Evolutionary conservation across 805 yeast species (phyloP).

Genomic region (Lipomyces chichibuensis): DNA sequence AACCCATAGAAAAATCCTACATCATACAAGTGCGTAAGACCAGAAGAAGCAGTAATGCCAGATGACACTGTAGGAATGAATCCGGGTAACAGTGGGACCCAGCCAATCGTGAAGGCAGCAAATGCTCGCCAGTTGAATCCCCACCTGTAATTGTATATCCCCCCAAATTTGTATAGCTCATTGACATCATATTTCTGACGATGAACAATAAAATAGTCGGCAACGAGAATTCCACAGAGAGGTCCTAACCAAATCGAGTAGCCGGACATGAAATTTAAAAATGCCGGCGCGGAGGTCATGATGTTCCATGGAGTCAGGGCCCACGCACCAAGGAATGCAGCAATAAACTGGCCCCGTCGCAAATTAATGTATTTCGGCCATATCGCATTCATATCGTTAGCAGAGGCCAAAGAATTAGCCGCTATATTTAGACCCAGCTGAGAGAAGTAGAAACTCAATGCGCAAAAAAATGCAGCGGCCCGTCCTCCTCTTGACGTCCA

Average conservation of each 20-base stretch:
- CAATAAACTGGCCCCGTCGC: conserved; percentile 53
- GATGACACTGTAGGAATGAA: conserved; percentile 22
- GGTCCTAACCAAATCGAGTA: conserved; percentile 79
- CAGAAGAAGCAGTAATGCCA: conserved; percentile 57
- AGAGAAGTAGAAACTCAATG: conserved; percentile 60
- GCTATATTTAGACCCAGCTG: conserved; percentile 75
- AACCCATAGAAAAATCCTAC: conserved; percentile 70
- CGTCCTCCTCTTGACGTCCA: conserved; percentile 36
- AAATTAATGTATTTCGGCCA: conserved; percentile 57
- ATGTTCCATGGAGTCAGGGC: conserved; percentile 83
- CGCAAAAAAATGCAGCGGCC: conserved; percentile 35
- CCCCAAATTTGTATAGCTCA: conserved; percentile 56
- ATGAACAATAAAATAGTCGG: conserved; percentile 51
- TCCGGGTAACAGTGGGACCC: conserved; percentile 16
- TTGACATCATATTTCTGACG: conserved; percentile 67
- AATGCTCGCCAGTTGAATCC: conserved; percentile 52
- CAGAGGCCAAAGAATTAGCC: conserved; percentile 50
- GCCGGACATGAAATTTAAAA: conserved; percentile 77
- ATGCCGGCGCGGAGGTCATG: conserved; percentile 65
- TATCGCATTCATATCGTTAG: conserved; percentile 46
- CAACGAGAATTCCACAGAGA: conserved; percentile 71
- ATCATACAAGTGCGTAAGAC: conserved; percentile 62
- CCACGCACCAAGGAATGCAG: conserved; percentile 62
- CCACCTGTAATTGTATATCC: conserved; percentile 48
- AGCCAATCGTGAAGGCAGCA: conserved; percentile 44